These are phyloP conservation scores for Calonectria pauciramosa DNA, from an alignment of 2,329 filamentous ascomycete species.

Conservation along the genomic window DNA sequence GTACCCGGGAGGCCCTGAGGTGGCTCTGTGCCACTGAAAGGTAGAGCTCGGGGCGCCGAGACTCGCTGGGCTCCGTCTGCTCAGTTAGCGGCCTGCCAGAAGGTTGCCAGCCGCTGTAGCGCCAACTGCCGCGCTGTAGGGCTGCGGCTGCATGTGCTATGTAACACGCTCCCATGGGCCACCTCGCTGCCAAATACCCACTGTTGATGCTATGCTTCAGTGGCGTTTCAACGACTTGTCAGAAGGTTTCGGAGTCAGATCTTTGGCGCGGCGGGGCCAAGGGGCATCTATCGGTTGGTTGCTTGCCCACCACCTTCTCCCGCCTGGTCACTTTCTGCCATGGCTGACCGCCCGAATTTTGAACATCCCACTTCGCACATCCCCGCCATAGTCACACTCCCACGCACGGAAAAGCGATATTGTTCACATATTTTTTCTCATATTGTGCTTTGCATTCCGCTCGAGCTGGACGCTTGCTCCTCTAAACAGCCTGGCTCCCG, in stretches of 20 bases:
- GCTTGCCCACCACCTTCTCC: neutral
- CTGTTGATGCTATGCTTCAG: slow-evolving; percentile 7
- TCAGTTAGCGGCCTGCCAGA: neutral
- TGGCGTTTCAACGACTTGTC: slow-evolving; percentile 13
- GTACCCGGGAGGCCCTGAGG: neutral
- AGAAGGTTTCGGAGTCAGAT: slow-evolving; percentile 13
- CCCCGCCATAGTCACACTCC: slow-evolving; percentile 26
- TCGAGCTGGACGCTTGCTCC: neutral
- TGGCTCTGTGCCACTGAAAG: slow-evolving; percentile 4
- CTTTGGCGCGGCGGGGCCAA: neutral
- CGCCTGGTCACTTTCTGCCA: slow-evolving; percentile 44
- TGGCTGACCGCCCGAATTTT: slow-evolving; percentile 46
- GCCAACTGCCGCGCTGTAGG: slow-evolving; percentile 11
- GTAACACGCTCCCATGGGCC: slow-evolving; percentile 4
- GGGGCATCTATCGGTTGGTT: neutral
- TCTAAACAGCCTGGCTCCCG: neutral
- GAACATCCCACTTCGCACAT: slow-evolving; percentile 33
- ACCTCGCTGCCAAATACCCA: neutral
- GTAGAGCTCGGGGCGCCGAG: slow-evolving; percentile 5
- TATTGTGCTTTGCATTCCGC: neutral
- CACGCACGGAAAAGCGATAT: slow-evolving; percentile 9
- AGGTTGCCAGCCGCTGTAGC: slow-evolving; percentile 5
- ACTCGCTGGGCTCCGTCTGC: neutral
- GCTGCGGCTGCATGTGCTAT: slow-evolving; percentile 1
- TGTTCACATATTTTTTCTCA: slow-evolving; percentile 6